Percentiles rank a stretch among this genome's conserved stretches.
These are phyloP conservation scores for Triticum monococcum DNA, from an alignment of 176 grass and related monocot genomes.

Conservation along the genomic window DNA sequence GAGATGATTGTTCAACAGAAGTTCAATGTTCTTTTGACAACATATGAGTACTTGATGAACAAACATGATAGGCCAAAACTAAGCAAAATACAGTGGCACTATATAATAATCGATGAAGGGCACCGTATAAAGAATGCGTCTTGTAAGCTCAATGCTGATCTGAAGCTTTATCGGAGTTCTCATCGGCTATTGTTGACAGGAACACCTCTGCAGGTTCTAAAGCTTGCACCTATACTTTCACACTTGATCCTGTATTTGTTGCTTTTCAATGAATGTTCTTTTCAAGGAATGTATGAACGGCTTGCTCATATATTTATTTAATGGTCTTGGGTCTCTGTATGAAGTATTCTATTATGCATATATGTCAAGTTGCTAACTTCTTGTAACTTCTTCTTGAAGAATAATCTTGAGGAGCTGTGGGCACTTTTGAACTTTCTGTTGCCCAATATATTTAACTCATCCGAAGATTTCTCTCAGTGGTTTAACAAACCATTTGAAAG, in stretches of 20 bases:
- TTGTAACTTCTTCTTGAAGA: slow-evolving; percentile 61
- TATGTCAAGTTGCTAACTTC: slow-evolving; percentile 41
- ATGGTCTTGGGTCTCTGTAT: slow-evolving; percentile 26
- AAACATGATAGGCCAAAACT: slow-evolving; percentile 98
- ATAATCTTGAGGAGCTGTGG: slow-evolving; percentile 99
- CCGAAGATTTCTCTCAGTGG: slow-evolving; percentile 98
- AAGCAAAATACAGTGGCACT: slow-evolving; percentile 98
- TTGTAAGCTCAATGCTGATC: slow-evolving; percentile 97
- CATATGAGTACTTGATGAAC: slow-evolving; percentile 99
- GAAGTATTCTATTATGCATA: neutral
- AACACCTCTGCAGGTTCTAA: slow-evolving; percentile 90
- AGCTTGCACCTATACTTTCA: slow-evolving; percentile 27
- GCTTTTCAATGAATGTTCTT: slow-evolving; percentile 33
- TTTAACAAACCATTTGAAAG: slow-evolving; percentile 99
- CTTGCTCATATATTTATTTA: slow-evolving; percentile 14
- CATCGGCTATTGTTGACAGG: slow-evolving; percentile 93
- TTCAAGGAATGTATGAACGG: slow-evolving; percentile 30
- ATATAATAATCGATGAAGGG: slow-evolving; percentile 99
- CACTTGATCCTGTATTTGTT: neutral
- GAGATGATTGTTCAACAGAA: slow-evolving; percentile 99
- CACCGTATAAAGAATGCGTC: slow-evolving; percentile 99
- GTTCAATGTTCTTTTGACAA: slow-evolving; percentile 98
- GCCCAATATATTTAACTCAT: slow-evolving; percentile 99
- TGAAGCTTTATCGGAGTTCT: slow-evolving; percentile 92
- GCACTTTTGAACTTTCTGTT: slow-evolving; percentile 97